Conservation (phyloP, 257 asterid species). For the Capsicum rhomboideum region DNA sequence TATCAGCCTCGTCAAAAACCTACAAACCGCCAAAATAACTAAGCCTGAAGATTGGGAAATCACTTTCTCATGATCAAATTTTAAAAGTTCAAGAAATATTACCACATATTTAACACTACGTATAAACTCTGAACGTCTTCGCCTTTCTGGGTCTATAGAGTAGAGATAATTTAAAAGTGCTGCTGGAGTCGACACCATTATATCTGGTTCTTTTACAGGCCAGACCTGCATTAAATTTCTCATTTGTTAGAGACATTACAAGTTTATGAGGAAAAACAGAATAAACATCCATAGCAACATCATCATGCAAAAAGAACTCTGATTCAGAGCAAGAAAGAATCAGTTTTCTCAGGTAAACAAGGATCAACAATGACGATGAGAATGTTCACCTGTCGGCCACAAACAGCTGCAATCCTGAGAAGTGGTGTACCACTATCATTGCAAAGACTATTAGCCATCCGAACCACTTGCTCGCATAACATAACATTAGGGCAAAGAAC, state of each 20-base stretch:
- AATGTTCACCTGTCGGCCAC: slow-evolving; percentile 76
- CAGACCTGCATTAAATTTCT: slow-evolving; percentile 53
- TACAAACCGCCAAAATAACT: slow-evolving; percentile 10
- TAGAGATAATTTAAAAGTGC: slow-evolving; percentile 79
- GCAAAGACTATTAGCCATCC: slow-evolving; percentile 76
- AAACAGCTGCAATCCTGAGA: slow-evolving; percentile 62
- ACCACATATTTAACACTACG: slow-evolving; percentile 83
- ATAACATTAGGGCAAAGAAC: slow-evolving; percentile 92
- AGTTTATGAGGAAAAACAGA: neutral
- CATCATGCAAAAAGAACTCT: neutral
- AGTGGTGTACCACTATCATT: slow-evolving; percentile 52
- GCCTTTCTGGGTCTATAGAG: slow-evolving; percentile 57
- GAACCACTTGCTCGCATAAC: slow-evolving; percentile 96
- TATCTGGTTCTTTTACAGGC: slow-evolving; percentile 68
- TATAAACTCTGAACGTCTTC: slow-evolving; percentile 43
- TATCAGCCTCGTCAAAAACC: slow-evolving; percentile 98
- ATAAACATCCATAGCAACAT: neutral
- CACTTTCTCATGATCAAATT: neutral
- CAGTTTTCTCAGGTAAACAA: neutral
- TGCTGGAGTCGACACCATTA: slow-evolving; percentile 89
- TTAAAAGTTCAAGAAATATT: slow-evolving; percentile 3
- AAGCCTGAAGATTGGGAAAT: slow-evolving; percentile 2
- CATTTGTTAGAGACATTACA: slow-evolving; percentile 2
- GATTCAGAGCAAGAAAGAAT: neutral
- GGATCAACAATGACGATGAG: neutral